Evolutionary conservation across 208 protist genomes (phyloP), one percentile per base, ranked within the genome.

Genomic region (Leishmania lainsoni): DNA sequence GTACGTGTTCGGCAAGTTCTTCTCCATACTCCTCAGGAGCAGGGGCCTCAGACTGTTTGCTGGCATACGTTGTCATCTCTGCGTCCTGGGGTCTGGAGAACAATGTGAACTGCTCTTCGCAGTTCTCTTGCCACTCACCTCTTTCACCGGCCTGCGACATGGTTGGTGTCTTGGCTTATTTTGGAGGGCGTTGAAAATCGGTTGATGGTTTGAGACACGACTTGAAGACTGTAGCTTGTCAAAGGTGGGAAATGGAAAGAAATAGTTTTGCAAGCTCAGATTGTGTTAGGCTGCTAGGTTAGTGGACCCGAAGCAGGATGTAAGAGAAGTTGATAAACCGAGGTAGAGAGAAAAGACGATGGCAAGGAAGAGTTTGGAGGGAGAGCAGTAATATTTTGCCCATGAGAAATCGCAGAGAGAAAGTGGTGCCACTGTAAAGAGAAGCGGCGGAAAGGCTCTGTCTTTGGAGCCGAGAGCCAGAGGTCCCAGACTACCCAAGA

Each of bases 71-170:
- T 5, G 32, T 35, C 70, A 69, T 51, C 26, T 45, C 48, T 58
- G 52, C 20, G 58, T 66, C 22, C 2, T 81, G 74, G 4, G 56
- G 70, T 8, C 54, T 35, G 45, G 39, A 74, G 26, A 45, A 74
- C 45, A 74, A 42, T 32, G 63, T 48, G 16, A 39, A n/a, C 73
- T 79, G 75, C 58, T 77, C 76, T 14, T 85, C 72, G 35, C 52
- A 70, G 42, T 76, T n/a, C 58, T 76, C 70, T 72, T 76, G 78
- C 68, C 68, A 71, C 54, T 81, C n/a, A 52, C 20, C 49, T 4
- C 58, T 29, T 48, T 70, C 32, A 59, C 17, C 32, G 63, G 22
- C 54, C 8, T 74, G 35, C 45, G 45, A 54, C 45, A 54, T 54
- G 6, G 69, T 20, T 51, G 5, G n/a, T 74, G 69, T 5, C 22